These are phyloP conservation scores for Schizosaccharomyces pombe DNA, from an alignment of 805 yeast species.

Conservation along the genomic window ASM294v3 CU329670.1:1250001-1250500, in stretches of 20 bases:
- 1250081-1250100: conserved; percentile 58
- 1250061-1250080: conserved; percentile 62
- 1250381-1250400: conserved; percentile 77
- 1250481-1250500: conserved; percentile 33
- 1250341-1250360: conserved; percentile 73
- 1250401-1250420: conserved; percentile 53
- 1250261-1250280: conserved; percentile 72
- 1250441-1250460: conserved; percentile 89
- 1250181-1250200: conserved; percentile 48
- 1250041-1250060: conserved; percentile 74
- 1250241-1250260: conserved; percentile 38
- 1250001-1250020: conserved; percentile 40
- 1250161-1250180: conserved; percentile 46
- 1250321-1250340: conserved; percentile 45
- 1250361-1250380: conserved; percentile 70
- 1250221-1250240: conserved; percentile 26
- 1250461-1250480: conserved; percentile 68
- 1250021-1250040: conserved; percentile 52
- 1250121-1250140: conserved; percentile 42
- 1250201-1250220: conserved; percentile 25
- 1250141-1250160: conserved; percentile 73
- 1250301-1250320: conserved; percentile 42
- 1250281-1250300: conserved; percentile 50
- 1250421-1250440: conserved; percentile 49
- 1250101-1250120: conserved; percentile 51